Conservation (phyloP, 2,329 filamentous ascomycete species). For the Daldinia sp. region DNA sequence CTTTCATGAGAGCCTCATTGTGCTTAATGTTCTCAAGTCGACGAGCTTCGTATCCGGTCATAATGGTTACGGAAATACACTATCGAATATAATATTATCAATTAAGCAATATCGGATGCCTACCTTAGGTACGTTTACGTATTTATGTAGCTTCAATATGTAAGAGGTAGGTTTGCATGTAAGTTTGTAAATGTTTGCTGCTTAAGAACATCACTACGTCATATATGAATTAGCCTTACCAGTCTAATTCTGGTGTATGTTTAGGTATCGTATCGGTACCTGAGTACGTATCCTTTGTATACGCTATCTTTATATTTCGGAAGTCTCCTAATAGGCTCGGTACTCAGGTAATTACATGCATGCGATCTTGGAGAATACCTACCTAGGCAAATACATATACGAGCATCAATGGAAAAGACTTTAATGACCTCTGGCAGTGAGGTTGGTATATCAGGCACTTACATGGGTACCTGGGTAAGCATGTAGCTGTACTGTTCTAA, state of each 20-base stretch:
- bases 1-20: constrained; percentile 57
- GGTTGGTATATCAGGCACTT: no score
- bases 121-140: neutral
- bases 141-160: neutral
- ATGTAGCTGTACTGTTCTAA: no score
- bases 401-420: no score
- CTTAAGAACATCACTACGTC: neutral
- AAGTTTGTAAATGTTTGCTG: neutral
- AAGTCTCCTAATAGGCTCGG: no score
- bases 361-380: no score
- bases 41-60: constrained; percentile 54
- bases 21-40: constrained; percentile 58
- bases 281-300: no score
- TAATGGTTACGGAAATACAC: constrained; percentile 2
- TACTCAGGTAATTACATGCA: no score
- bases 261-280: no score
- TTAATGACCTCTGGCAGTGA: no score
- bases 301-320: no score
- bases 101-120: neutral
- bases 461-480: neutral
- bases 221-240: neutral
- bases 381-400: no score
- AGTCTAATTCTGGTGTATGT: neutral
- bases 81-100: neutral
- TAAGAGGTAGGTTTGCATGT: neutral